These are phyloP conservation scores for Macrophomina tecta DNA, from an alignment of 2,329 filamentous ascomycete genomes.

Conservation along the genomic window DNA sequence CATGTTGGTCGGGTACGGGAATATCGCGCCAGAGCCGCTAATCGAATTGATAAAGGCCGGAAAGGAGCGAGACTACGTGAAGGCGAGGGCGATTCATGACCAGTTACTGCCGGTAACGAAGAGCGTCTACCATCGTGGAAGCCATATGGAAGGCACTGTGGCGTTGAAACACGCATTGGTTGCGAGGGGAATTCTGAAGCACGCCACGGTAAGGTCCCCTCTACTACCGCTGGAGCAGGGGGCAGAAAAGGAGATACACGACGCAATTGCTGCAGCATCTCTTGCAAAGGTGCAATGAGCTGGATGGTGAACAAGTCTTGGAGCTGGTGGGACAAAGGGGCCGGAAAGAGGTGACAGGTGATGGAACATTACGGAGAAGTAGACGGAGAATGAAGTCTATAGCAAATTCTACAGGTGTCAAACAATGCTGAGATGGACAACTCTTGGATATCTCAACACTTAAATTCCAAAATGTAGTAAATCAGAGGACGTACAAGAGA, in stretches of 20 bases:
- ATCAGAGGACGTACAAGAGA: too few species aligned
- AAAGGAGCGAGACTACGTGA: constrained; percentile 56
- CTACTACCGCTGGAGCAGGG: constrained; percentile 53
- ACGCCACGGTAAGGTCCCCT: constrained; percentile 59
- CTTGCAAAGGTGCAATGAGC: constrained; percentile 27
- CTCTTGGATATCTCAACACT: too few species aligned
- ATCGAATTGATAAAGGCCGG: constrained; percentile 59
- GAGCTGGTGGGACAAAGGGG: too few species aligned
- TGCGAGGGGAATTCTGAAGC: constrained; percentile 56
- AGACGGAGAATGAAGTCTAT: too few species aligned
- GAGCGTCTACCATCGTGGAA: constrained; percentile 61
- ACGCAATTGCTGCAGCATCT: constrained; percentile 44
- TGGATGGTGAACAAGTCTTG: too few species aligned
- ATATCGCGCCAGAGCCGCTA: constrained; percentile 58
- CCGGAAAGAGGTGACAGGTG: too few species aligned
- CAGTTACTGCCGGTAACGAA: constrained; percentile 58
- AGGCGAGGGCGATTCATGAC: constrained; percentile 58
- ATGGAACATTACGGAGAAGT: too few species aligned
- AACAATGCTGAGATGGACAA: too few species aligned
- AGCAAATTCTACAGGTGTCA: too few species aligned
- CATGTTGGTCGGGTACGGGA: constrained; percentile 62
- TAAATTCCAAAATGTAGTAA: too few species aligned
- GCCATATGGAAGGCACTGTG: constrained; percentile 62
- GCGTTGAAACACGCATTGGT: constrained; percentile 59
- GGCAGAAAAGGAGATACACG: constrained; percentile 52